These are phyloP conservation scores for Blastomyces silverae DNA, from an alignment of 2,329 filamentous ascomycete species.

Conservation along the genomic window DNA sequence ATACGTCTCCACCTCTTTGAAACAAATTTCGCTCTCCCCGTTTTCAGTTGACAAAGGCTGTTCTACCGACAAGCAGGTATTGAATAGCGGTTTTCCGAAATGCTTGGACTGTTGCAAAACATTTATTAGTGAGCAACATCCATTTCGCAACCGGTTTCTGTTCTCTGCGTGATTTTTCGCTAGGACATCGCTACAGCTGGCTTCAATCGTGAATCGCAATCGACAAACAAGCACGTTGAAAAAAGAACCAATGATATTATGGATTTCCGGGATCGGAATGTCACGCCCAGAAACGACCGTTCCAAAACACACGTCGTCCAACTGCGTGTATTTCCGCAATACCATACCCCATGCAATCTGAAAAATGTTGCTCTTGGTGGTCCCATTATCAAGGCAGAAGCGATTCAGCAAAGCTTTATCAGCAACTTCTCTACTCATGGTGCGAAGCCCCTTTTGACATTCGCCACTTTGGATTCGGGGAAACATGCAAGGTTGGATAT, in stretches of 20 bases:
- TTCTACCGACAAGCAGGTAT: constrained; percentile 19
- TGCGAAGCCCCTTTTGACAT: constrained; percentile 5
- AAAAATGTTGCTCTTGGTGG: constrained; percentile 29
- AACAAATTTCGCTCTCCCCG: constrained; percentile 10
- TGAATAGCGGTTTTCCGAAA: constrained; percentile 14
- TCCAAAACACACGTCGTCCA: constrained; percentile 37
- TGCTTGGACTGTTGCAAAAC: constrained; percentile 8
- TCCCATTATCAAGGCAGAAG: constrained; percentile 8
- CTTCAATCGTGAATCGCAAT: constrained; percentile 2
- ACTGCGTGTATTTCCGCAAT: constrained; percentile 30
- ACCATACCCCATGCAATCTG: constrained; percentile 37
- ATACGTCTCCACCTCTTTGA: constrained; percentile 16
- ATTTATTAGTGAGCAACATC: constrained; percentile 17
- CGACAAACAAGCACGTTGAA: constrained; percentile 18
- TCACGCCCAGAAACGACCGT: constrained; percentile 37
- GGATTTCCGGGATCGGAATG: constrained; percentile 32
- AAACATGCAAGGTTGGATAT: constrained; percentile 15
- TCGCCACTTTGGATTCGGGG: neutral
- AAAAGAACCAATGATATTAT: constrained; percentile 34
- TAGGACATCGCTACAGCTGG: constrained; percentile 6
- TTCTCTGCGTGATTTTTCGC: constrained; percentile 13
- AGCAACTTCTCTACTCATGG: neutral
- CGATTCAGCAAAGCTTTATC: constrained; percentile 12
- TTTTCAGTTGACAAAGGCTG: constrained; percentile 16
- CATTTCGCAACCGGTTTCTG: constrained; percentile 12